phyloP scores from a whole-genome alignment of 1,139 yeast species.

The Candida sp. region DNA sequence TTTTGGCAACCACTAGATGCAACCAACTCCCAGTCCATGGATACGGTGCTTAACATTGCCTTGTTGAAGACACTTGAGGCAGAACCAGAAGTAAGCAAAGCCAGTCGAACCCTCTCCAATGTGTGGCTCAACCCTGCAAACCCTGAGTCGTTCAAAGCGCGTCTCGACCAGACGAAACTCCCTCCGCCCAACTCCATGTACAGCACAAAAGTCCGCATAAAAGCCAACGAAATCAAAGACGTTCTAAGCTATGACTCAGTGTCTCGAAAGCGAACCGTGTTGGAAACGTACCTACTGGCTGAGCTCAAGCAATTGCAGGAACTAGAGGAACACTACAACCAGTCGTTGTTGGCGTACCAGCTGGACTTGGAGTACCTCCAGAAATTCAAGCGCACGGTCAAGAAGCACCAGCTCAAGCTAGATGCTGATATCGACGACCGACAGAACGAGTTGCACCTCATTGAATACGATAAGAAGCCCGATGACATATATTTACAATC shows the following conservation, averaged over 20 bases:
- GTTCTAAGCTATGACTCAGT: conserved; percentile 38
- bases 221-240: conserved; percentile 24
- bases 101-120: conserved; percentile 31
- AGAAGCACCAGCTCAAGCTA: conserved; percentile 15
- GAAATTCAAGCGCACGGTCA: conserved; percentile 26
- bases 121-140: conserved; percentile 33
- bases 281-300: conserved; percentile 47
- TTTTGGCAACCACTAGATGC: conserved; percentile 38
- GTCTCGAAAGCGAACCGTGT: conserved; percentile 28
- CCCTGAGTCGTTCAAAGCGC: conserved; percentile 32
- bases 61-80: conserved; percentile 37
- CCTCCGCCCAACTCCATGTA: conserved; percentile 32
- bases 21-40: conserved; percentile 24
- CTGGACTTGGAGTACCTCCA: conserved; percentile 38
- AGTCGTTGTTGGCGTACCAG: conserved; percentile 25
- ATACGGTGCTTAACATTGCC: conserved; percentile 33
- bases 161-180: conserved; percentile 37
- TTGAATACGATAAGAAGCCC: conserved; percentile 5
- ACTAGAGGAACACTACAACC: conserved; percentile 30
- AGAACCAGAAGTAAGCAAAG: conserved; percentile 23
- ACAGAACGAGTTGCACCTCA: conserved; percentile 12
- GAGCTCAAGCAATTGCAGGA: conserved; percentile 43
- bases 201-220: conserved; percentile 17
- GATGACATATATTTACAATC: conserved; percentile 5
- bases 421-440: conserved; percentile 14